A percentile compares a stretch with the other conserved stretches of the same genome.
These are phyloP conservation scores for Blastomyces silverae DNA, from an alignment of 2,329 filamentous ascomycete genomes.

Conservation along the genomic window DNA sequence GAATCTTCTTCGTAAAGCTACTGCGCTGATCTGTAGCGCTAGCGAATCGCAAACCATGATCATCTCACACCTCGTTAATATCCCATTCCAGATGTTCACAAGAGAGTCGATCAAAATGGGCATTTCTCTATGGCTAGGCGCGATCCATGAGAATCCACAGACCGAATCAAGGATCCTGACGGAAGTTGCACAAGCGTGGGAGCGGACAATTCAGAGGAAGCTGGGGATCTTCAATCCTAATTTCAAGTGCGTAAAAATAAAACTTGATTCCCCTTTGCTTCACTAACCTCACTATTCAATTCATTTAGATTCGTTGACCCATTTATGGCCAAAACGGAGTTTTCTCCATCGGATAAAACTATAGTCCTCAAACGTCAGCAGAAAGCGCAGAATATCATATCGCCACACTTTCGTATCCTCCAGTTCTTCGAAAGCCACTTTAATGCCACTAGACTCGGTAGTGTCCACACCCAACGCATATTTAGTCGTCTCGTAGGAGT, in stretches of 20 bases:
- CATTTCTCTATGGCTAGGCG: slow-evolving; percentile 90
- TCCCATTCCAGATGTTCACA: slow-evolving; percentile 88
- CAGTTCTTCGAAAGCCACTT: slow-evolving; percentile 94
- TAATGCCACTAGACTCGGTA: slow-evolving; percentile 82
- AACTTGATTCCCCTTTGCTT: background rate
- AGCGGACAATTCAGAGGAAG: slow-evolving; percentile 67
- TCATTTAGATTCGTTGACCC: slow-evolving; percentile 63
- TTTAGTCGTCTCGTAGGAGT: slow-evolving; percentile 74
- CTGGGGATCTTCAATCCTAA: slow-evolving; percentile 72
- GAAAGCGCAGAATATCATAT: slow-evolving; percentile 70
- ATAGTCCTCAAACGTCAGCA: slow-evolving; percentile 68
- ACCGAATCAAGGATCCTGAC: slow-evolving; percentile 80
- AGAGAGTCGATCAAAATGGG: slow-evolving; percentile 95
- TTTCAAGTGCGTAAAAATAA: slow-evolving; percentile 47
- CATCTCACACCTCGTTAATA: slow-evolving; percentile 78
- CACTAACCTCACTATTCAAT: slow-evolving; percentile 19
- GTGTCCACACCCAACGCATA: slow-evolving; percentile 68
- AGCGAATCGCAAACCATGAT: slow-evolving; percentile 69
- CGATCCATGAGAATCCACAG: slow-evolving; percentile 89
- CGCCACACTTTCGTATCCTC: slow-evolving; percentile 76
- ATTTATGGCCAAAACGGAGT: slow-evolving; percentile 85
- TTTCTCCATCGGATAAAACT: slow-evolving; percentile 80
- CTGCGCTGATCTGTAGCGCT: slow-evolving; percentile 75
- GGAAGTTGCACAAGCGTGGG: slow-evolving; percentile 87
- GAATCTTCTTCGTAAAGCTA: slow-evolving; percentile 74